phyloP scores from a whole-genome alignment of 73 alveolate genomes.

The Tetrahymena elliotti region DNA sequence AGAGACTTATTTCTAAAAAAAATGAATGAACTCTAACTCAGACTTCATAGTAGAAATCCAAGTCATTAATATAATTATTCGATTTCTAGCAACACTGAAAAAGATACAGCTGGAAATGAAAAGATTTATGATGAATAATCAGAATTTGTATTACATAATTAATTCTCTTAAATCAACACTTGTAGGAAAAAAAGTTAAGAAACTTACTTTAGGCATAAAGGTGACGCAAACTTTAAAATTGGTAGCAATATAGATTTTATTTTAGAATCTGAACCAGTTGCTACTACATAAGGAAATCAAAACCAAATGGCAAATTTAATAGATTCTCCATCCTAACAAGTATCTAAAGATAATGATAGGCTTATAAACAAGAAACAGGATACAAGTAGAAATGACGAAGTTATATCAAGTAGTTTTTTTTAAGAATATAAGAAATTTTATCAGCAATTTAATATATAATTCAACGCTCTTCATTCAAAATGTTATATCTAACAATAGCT shows the following conservation, averaged over 20 bases:
- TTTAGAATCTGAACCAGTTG: neutral
- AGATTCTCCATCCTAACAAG: neutral
- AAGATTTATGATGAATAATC: neutral
- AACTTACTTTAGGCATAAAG: neutral
- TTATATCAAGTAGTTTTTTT: neutral
- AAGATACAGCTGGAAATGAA: neutral
- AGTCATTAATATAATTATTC: neutral
- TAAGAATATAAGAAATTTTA: too few species aligned
- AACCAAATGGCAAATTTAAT: neutral
- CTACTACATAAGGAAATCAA: neutral
- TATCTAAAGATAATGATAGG: neutral
- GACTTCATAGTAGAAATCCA: neutral
- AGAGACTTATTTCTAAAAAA: neutral
- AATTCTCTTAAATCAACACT: neutral
- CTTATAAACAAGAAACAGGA: neutral
- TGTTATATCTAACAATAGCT: too few species aligned
- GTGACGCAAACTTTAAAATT: neutral
- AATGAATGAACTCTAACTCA: neutral
- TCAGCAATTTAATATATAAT: too few species aligned
- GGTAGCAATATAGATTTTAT: neutral
- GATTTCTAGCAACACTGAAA: neutral
- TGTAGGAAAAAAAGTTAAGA: neutral
- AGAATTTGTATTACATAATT: neutral
- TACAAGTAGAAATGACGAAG: neutral
- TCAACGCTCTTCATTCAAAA: too few species aligned